These are phyloP conservation scores for Paspalum notatum DNA, from an alignment of 176 grass and related monocot species.

Conservation along the genomic window DNA sequence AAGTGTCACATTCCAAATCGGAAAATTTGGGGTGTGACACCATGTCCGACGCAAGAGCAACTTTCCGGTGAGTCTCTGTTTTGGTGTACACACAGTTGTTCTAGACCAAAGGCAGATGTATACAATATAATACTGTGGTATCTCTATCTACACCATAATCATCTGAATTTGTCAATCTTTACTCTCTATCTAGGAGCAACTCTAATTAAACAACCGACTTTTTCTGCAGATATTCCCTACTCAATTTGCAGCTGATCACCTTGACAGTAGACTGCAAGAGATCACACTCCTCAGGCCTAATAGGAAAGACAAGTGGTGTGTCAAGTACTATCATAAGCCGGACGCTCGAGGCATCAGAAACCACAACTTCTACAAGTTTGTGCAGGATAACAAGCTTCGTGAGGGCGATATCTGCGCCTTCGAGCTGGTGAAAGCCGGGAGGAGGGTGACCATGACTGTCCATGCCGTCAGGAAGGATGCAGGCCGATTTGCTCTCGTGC, in stretches of 20 bases:
- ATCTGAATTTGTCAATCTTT: too few species aligned
- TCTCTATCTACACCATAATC: too few species aligned
- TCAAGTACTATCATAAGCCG: background rate
- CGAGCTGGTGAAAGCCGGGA: conserved; percentile 42
- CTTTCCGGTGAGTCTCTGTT: conserved; percentile 36
- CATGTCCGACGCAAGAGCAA: conserved; percentile 2
- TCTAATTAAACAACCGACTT: too few species aligned
- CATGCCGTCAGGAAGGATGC: conserved; percentile 24
- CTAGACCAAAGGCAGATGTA: too few species aligned
- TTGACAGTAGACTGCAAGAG: background rate
- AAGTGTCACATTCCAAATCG: too few species aligned
- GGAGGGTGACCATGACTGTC: conserved; percentile 23
- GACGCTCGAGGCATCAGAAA: background rate
- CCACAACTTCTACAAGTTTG: conserved; percentile 18
- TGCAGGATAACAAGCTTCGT: conserved; percentile 14
- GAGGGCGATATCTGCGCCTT: conserved; percentile 43
- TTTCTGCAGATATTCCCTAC: conserved; percentile 31
- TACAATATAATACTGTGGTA: too few species aligned
- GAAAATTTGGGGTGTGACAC: too few species aligned
- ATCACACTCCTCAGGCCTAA: conserved; percentile 20
- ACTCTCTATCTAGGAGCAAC: too few species aligned
- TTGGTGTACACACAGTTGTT: background rate
- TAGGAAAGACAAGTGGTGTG: conserved; percentile 18
- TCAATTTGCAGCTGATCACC: conserved; percentile 34
- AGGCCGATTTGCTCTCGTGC: background rate